Evolutionary conservation across 2,329 filamentous ascomycete species (phyloP).

Genomic region (Sphaerulina musiva): DNA sequence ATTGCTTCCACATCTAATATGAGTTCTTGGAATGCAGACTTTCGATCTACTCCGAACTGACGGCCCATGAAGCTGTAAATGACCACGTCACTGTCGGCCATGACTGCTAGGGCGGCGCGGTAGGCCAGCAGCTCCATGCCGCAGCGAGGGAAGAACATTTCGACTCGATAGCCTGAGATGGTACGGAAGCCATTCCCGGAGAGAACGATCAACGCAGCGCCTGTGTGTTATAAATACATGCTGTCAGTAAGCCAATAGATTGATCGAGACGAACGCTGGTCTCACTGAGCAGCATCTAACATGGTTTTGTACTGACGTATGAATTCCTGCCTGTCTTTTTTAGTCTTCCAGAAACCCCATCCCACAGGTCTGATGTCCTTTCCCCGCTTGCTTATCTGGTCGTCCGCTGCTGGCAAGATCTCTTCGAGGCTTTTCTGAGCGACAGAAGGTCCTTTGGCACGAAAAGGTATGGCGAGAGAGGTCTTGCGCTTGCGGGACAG

Average conservation of each 20-base stretch:
- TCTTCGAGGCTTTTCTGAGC: conserved; percentile 7
- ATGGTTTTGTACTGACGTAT: conserved; percentile 13
- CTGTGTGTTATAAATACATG: background rate
- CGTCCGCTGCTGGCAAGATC: conserved; percentile 8
- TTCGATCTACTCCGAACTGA: background rate
- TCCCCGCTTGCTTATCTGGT: background rate
- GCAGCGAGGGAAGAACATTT: conserved; percentile 12
- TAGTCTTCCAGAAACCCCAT: conserved; percentile 13
- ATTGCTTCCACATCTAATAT: conserved; percentile 11
- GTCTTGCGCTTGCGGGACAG: background rate
- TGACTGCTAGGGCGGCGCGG: conserved; percentile 14
- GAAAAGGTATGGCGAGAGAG: background rate
- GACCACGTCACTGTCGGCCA: conserved; percentile 5
- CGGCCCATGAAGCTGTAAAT: conserved; percentile 5
- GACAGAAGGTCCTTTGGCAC: background rate
- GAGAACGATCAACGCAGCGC: conserved; percentile 13
- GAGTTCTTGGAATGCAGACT: conserved; percentile 10
- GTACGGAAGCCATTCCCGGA: conserved; percentile 14
- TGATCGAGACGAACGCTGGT: background rate
- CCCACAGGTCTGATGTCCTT: conserved; percentile 1
- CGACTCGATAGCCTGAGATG: conserved; percentile 4
- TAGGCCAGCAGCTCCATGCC: background rate
- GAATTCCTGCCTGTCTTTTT: conserved; percentile 14
- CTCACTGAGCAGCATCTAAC: background rate
- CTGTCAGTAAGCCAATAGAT: conserved; percentile 1